These are phyloP conservation scores for Glarea lozoyensis DNA, from an alignment of 495 filamentous ascomycete genomes.

Conservation along the genomic window DNA sequence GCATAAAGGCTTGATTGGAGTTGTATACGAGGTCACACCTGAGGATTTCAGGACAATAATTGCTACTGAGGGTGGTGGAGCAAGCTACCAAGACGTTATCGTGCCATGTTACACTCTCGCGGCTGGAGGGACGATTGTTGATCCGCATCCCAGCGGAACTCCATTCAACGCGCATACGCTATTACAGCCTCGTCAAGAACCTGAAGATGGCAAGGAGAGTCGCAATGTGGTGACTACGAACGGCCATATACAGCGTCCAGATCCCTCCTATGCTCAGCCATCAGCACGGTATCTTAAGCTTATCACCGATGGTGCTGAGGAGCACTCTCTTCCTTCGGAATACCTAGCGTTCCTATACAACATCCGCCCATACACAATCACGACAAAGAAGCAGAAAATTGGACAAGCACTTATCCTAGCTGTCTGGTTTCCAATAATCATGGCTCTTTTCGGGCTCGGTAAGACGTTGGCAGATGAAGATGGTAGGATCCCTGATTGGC, in stretches of 20 bases:
- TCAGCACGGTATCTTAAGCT: constrained; percentile 75
- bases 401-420: constrained; percentile 52
- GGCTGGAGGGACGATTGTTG: constrained; percentile 11
- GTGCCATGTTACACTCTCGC: constrained; percentile 67
- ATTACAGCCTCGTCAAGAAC: neutral
- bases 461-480: constrained; percentile 47
- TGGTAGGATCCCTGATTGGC: constrained; percentile 61
- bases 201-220: neutral
- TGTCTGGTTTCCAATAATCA: constrained; percentile 52
- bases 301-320: constrained; percentile 63
- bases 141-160: constrained; percentile 2
- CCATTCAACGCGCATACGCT: constrained; percentile 40
- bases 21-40: constrained; percentile 86
- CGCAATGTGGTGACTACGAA: neutral
- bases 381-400: constrained; percentile 52
- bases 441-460: constrained; percentile 36
- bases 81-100: constrained; percentile 71
- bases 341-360: constrained; percentile 61
- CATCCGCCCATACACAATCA: constrained; percentile 61
- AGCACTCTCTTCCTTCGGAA: constrained; percentile 65
- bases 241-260: constrained; percentile 37
- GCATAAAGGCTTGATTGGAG: constrained; percentile 76
- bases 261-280: constrained; percentile 66
- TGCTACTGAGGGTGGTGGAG: constrained; percentile 80
- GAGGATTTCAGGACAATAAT: constrained; percentile 80